Evolutionary conservation across 176 grass and related monocot species (phyloP).

Genomic region (Alloteropsis semialata): DNA sequence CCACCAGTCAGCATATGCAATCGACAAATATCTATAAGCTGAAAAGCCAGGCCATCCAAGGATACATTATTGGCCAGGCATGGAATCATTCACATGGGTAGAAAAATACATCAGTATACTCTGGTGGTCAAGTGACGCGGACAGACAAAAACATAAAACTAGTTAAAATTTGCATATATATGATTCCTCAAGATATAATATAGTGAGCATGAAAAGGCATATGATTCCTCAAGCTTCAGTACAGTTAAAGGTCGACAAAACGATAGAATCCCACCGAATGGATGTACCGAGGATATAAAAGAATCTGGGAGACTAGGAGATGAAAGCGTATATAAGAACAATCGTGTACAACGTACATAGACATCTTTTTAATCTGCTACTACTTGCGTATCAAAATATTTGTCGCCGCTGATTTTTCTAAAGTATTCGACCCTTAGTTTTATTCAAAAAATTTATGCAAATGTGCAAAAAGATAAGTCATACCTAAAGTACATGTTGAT

Average conservation of each 20-base stretch:
- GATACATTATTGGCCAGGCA: not conserved
- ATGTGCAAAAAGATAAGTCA: no score
- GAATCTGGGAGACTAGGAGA: not conserved
- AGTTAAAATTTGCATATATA: not conserved
- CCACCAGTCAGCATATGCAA: no score
- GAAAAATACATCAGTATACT: not conserved
- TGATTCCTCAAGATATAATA: no score
- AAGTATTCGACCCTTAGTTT: no score
- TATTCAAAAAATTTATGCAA: no score
- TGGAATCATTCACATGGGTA: not conserved
- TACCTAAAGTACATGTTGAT: no score
- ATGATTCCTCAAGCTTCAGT: not conserved
- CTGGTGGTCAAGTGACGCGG: not conserved
- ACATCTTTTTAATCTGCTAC: no score
- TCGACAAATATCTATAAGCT: no score
- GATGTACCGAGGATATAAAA: not conserved
- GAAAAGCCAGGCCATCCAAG: not conserved
- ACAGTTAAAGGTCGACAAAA: not conserved
- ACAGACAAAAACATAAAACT: not conserved
- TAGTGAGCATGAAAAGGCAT: not conserved
- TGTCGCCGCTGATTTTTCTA: no score
- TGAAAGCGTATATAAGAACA: not conserved
- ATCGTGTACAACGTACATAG: not conserved
- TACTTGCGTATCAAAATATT: no score
- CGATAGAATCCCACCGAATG: not conserved